Percentiles rank a stretch among this genome's conserved stretches.
These are phyloP conservation scores for Metschnikowia continentalis DNA, from an alignment of 805 yeast species.

Conservation along the genomic window DNA sequence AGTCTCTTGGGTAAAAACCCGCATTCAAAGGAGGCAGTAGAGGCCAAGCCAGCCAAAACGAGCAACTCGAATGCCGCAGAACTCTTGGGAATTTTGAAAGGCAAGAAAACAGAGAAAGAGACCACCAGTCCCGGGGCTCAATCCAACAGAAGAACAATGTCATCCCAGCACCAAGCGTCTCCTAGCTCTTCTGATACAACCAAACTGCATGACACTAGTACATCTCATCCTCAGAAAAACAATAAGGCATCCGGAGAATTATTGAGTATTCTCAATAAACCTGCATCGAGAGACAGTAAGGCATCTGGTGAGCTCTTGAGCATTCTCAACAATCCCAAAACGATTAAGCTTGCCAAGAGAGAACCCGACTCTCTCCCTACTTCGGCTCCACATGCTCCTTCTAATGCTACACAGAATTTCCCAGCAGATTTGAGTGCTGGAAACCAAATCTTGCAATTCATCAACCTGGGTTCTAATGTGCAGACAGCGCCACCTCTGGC, in stretches of 20 bases:
- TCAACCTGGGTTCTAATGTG: slow-evolving; percentile 8
- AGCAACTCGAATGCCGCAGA: slow-evolving; percentile 9
- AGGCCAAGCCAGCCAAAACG: slow-evolving; percentile 2
- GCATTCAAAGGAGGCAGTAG: slow-evolving; percentile 2
- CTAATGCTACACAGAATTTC: neutral
- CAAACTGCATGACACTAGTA: neutral
- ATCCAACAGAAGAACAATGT: neutral
- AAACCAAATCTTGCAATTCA: slow-evolving; percentile 18
- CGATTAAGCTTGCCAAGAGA: neutral
- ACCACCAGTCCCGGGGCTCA: neutral
- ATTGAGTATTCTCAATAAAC: neutral
- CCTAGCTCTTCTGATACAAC: neutral
- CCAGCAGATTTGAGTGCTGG: slow-evolving; percentile 18
- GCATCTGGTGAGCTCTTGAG: slow-evolving; percentile 3
- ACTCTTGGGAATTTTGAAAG: slow-evolving; percentile 17
- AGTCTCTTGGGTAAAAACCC: slow-evolving; percentile 15
- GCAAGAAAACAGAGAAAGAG: slow-evolving; percentile 1
- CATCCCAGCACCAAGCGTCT: neutral
- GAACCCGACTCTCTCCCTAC: neutral
- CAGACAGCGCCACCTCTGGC: slow-evolving; percentile 1
- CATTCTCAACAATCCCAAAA: neutral
- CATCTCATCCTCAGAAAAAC: neutral
- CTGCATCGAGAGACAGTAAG: neutral
- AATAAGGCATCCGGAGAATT: neutral
- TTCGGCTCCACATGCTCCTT: neutral